These are phyloP conservation scores for Cystoisospora suis DNA, from an alignment of 169 alveolate genomes.

Conservation along the genomic window DNA sequence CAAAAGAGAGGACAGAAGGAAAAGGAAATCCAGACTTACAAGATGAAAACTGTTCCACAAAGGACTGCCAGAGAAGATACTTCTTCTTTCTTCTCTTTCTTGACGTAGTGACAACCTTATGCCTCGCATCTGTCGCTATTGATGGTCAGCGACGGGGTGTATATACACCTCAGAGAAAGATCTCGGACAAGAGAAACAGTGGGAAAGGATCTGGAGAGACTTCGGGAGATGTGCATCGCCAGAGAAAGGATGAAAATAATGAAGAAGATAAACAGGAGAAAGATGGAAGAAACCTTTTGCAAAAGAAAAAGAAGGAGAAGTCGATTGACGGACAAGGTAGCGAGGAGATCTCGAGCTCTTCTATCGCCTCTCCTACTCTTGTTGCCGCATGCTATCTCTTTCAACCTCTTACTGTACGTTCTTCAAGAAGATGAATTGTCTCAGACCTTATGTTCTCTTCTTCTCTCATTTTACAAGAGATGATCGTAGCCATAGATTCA, in stretches of 20 bases:
- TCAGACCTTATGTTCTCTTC: background rate
- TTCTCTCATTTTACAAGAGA: background rate
- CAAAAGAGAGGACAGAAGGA: background rate
- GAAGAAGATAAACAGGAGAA: background rate
- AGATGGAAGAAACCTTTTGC: background rate
- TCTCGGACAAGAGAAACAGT: background rate
- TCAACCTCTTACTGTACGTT: conserved; percentile 10
- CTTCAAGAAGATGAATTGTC: background rate
- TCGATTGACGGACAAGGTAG: background rate
- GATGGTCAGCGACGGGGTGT: background rate
- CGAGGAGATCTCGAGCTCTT: conserved; percentile 5
- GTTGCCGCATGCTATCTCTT: conserved; percentile 14
- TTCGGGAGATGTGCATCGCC: background rate
- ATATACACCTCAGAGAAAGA: background rate
- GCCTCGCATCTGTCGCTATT: conserved; percentile 4
- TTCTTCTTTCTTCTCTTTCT: background rate
- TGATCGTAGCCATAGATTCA: background rate
- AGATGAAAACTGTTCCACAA: background rate
- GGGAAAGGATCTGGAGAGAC: background rate
- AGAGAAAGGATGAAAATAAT: background rate
- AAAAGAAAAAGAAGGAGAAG: background rate
- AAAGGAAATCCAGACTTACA: background rate
- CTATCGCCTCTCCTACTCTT: conserved; percentile 2
- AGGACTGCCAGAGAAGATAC: conserved; percentile 15
- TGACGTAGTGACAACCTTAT: background rate